Evolutionary conservation across 257 asterid species (phyloP).

Genomic region (Solanum paucissectum): DNA sequence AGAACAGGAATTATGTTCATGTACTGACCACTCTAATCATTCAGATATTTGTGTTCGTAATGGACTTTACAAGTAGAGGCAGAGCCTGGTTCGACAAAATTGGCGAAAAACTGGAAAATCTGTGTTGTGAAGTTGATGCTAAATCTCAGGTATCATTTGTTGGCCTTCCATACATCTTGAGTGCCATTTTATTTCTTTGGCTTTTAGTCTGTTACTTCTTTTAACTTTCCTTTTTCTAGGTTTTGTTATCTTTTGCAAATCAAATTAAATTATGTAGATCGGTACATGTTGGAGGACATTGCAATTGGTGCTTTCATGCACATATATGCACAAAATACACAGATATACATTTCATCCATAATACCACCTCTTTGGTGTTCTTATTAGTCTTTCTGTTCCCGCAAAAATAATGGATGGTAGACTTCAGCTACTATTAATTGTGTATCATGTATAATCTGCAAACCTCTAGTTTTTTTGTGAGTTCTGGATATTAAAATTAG

Average conservation of each 20-base stretch:
- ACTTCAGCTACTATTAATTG: background rate
- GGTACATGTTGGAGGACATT: background rate
- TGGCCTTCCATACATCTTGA: background rate
- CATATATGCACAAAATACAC: background rate
- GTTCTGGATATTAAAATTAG: background rate
- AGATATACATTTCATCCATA: background rate
- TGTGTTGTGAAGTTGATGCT: slow-evolving; percentile 7
- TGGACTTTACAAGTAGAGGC: slow-evolving; percentile 1
- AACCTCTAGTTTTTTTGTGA: background rate
- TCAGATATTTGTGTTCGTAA: background rate
- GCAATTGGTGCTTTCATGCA: background rate
- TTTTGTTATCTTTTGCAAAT: background rate
- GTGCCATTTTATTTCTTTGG: background rate
- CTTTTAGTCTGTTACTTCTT: background rate
- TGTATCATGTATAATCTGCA: background rate
- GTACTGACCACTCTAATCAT: background rate
- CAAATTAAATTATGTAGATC: background rate
- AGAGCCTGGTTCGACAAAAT: slow-evolving; percentile 7
- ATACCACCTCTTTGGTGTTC: background rate
- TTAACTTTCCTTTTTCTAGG: background rate
- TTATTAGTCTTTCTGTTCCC: background rate
- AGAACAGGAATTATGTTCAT: background rate
- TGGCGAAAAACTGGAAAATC: slow-evolving; percentile 2
- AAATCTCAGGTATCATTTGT: slow-evolving; percentile 8
- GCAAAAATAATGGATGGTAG: background rate